These are phyloP conservation scores for Parietaria judaica DNA, from an alignment of 306 rosid species.

Conservation along the genomic window DNA sequence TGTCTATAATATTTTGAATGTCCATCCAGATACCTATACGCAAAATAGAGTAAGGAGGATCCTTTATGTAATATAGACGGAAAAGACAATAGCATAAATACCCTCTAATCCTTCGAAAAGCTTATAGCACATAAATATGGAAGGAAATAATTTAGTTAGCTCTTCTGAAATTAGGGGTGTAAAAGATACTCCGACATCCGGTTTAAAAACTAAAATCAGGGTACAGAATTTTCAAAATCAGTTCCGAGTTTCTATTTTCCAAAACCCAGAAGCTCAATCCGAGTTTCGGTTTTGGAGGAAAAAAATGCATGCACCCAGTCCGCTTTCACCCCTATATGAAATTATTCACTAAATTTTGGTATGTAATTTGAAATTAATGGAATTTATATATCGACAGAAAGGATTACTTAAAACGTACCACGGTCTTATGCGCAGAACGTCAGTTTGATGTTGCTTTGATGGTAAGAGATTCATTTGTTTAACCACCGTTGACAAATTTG, in stretches of 20 bases:
- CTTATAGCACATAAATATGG: background rate
- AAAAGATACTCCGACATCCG: too few species aligned
- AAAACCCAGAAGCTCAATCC: too few species aligned
- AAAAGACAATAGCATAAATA: too few species aligned
- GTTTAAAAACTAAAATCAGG: too few species aligned
- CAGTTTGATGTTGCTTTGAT: constrained; percentile 63
- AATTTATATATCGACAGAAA: constrained; percentile 1
- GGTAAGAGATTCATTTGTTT: constrained; percentile 69
- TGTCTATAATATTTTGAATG: constrained; percentile 74
- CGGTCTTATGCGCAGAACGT: constrained; percentile 79
- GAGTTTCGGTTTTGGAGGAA: too few species aligned
- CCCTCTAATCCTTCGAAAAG: background rate
- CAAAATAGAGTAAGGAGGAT: constrained; percentile 18
- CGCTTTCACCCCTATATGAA: too few species aligned
- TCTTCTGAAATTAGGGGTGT: too few species aligned
- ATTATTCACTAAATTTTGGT: background rate
- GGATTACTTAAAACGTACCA: constrained; percentile 40
- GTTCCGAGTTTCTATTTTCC: too few species aligned
- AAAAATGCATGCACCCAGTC: too few species aligned
- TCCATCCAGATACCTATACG: constrained; percentile 65
- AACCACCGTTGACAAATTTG: constrained; percentile 56
- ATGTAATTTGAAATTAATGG: background rate
- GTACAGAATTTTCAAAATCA: too few species aligned
- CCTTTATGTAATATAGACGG: constrained; percentile 1
- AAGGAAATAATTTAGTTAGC: too few species aligned